Base-by-base conservation (phyloP, 129 eudicot species). In the Smallanthus sonchifolius region DNA sequence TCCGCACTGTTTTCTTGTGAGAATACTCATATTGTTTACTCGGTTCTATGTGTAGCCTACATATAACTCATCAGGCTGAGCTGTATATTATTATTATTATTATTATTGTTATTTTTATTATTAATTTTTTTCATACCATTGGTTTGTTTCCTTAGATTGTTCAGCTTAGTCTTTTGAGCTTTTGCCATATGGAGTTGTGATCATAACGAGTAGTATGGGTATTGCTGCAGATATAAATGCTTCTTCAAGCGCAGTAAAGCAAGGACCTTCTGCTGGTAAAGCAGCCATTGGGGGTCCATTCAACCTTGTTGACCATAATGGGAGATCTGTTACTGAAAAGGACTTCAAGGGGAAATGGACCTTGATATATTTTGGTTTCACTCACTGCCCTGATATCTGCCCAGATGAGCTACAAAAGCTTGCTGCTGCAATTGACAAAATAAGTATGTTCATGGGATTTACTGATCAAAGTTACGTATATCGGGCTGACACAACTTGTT, bases 321-420 rank as follows among this genome's bases (percentile, higher is more conserved):
- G 98, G 44, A 93, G 82, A 75, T 39, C 88, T 10, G 98, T 93
- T 37, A 80, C 98, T 30, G 97, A 93, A 16, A 88, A 82, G 38
- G 91, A 90, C 75, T 93, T 93, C 61, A 59, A 81, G 79, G 97
- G 98, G 15, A 87, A 86, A 77, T 93, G 98, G 98, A 90, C 82
- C 40, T 24, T 93, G 70, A 54, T 93, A 65, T 93, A 93, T 76
- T 93, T 93, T 56, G 98, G 98, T 61, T 90, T 90, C 74, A 93
- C 98, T 67, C 95, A 93, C 74, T 93, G 96, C 79, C 98, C 98
- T 20, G 98, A 93, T 83, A 90, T 93, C 80, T 93, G 98, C 76
- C 98, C 97, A 9, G 98, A 90, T 69, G 98, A 93, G 83, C 89
- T 93, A 65, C 87, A 76, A 79, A 93, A 93, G 78, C 87, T 93